phyloP scores from a whole-genome alignment of 805 yeast species.

The Blastobotrys mokoenaii region DNA sequence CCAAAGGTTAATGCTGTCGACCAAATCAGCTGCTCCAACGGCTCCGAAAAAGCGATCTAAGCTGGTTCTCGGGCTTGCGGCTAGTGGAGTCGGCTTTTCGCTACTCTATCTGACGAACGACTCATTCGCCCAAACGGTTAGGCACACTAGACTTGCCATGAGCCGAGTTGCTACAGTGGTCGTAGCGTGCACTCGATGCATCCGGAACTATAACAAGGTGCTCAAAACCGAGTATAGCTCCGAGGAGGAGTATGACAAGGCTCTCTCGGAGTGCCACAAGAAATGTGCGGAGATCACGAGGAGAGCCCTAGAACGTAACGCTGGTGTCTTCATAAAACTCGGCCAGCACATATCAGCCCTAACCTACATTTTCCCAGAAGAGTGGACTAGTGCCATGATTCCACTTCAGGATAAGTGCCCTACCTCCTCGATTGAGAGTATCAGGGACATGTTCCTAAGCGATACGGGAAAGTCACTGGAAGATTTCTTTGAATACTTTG shows the following conservation, averaged over 20 bases:
- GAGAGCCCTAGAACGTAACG: conserved; percentile 71
- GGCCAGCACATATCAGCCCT: conserved; percentile 94
- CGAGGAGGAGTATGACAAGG: conserved; percentile 41
- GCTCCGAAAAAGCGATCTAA: not conserved
- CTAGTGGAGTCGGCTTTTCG: conserved; percentile 6
- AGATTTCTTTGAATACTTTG: conserved; percentile 60
- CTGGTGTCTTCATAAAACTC: conserved; percentile 86
- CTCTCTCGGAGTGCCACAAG: conserved; percentile 58
- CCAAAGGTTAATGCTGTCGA: not conserved
- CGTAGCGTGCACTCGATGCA: conserved; percentile 62
- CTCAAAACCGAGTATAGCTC: conserved; percentile 38
- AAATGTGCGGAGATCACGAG: conserved; percentile 74
- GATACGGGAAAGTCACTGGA: conserved; percentile 58
- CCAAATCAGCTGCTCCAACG: not conserved
- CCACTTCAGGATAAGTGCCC: conserved; percentile 93
- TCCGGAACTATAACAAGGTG: conserved; percentile 54
- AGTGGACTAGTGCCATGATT: conserved; percentile 93
- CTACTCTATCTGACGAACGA: conserved; percentile 17
- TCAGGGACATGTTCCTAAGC: conserved; percentile 51
- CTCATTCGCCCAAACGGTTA: conserved; percentile 18
- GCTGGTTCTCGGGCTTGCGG: not conserved
- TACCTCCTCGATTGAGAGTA: conserved; percentile 58
- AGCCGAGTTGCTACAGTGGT: conserved; percentile 26
- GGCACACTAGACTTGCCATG: conserved; percentile 16
- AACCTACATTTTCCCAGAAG: conserved; percentile 81